Evolutionary conservation across 208 protist genomes (phyloP).

Genomic region (Tritrichomonas musculus): DNA sequence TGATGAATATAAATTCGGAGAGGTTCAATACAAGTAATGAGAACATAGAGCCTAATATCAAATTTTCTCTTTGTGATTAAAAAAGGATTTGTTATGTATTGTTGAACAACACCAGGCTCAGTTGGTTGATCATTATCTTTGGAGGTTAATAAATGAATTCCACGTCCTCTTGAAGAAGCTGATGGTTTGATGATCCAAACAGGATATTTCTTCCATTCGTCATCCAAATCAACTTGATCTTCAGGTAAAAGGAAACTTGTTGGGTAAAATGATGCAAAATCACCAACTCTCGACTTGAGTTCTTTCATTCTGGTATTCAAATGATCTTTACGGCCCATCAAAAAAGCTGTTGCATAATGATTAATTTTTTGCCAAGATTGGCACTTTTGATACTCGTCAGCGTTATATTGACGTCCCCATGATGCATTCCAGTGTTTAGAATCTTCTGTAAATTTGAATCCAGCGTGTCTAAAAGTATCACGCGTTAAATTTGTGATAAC

Average conservation of each 20-base stretch:
- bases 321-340: constrained; percentile 39
- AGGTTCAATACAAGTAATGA: constrained; percentile 39
- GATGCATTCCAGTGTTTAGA: background rate
- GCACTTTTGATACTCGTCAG: background rate
- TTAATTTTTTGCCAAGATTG: constrained; percentile 36
- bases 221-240: background rate
- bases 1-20: constrained; percentile 41
- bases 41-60: constrained; percentile 49
- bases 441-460: background rate
- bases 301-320: background rate
- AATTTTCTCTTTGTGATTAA: constrained; percentile 43
- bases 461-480: background rate
- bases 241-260: background rate
- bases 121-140: background rate
- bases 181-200: background rate
- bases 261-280: background rate
- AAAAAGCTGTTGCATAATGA: constrained; percentile 36
- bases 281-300: background rate
- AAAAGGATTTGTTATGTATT: constrained; percentile 28
- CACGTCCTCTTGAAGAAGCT: background rate
- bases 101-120: background rate
- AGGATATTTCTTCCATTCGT: background rate
- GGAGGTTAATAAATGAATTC: background rate
- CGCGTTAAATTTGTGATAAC: background rate
- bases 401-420: background rate